A percentile compares a stretch with the other conserved stretches of the same genome.
phyloP scores from a whole-genome alignment of 306 rosid genomes.

The Citrullus amarus region DNA sequence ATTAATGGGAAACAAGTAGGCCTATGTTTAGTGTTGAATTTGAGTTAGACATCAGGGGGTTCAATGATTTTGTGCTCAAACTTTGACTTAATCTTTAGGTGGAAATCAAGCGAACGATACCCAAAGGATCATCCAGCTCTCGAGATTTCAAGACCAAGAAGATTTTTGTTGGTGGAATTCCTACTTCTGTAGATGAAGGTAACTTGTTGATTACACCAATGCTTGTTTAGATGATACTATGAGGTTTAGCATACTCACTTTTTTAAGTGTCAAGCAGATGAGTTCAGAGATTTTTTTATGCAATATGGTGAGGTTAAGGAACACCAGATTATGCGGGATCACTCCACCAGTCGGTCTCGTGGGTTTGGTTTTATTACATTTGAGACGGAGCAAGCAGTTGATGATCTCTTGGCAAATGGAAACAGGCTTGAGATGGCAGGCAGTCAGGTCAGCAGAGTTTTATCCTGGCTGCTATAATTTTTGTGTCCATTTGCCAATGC shows the following conservation, averaged over 20 bases:
- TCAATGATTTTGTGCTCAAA: background rate
- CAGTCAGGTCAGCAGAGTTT: constrained; percentile 53
- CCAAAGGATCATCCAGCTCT: constrained; percentile 70
- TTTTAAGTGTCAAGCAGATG: constrained; percentile 59
- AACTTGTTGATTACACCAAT: constrained; percentile 10
- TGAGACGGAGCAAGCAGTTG: constrained; percentile 77
- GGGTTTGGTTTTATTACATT: constrained; percentile 69
- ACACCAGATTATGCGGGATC: constrained; percentile 50
- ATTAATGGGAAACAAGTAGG: constrained; percentile 80
- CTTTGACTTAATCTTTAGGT: constrained; percentile 30
- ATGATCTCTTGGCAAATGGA: constrained; percentile 69
- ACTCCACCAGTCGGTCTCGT: constrained; percentile 52
- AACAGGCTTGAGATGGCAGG: constrained; percentile 86
- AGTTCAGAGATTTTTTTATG: constrained; percentile 41
- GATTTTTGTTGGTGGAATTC: constrained; percentile 91
- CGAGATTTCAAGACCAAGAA: constrained; percentile 87
- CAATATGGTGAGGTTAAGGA: constrained; percentile 37
- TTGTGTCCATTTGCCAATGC: background rate
- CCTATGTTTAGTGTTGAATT: constrained; percentile 10
- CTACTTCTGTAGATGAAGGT: constrained; percentile 83
- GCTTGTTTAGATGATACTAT: constrained; percentile 5
- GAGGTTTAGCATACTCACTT: constrained; percentile 68
- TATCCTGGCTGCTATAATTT: background rate
- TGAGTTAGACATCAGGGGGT: constrained; percentile 13
- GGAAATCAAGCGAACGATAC: constrained; percentile 95